A percentile compares a stretch with the other conserved stretches of the same genome.
phyloP scores from a whole-genome alignment of 73 alveolate species.

The Blepharisma stoltei region DNA sequence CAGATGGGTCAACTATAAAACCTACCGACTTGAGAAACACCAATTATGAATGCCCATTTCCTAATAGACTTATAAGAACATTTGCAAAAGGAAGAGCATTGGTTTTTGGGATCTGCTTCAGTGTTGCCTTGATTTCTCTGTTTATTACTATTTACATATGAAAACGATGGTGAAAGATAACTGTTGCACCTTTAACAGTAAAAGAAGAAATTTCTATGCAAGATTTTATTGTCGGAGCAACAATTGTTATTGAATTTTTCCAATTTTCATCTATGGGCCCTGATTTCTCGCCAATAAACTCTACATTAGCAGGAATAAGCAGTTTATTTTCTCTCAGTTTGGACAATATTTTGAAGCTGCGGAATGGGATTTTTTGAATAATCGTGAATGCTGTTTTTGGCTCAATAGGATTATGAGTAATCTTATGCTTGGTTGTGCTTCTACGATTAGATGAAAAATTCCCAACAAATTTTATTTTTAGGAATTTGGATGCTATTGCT shows the following conservation, averaged over 20 bases:
- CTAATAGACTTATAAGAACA: not conserved
- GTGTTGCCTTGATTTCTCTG: not conserved
- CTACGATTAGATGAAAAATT: not conserved
- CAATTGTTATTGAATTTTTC: slow-evolving; percentile 20
- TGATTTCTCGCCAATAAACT: not conserved
- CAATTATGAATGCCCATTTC: slow-evolving; percentile 30
- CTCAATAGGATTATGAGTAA: not conserved
- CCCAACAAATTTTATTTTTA: not conserved
- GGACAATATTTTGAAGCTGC: not conserved
- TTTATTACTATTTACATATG: not conserved
- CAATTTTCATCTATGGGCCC: slow-evolving; percentile 28
- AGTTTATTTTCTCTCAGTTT: slow-evolving; percentile 2
- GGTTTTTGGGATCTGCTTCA: not conserved
- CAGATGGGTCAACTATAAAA: not conserved
- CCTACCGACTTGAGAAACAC: slow-evolving; percentile 13
- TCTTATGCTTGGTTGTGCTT: not conserved
- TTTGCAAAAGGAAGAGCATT: not conserved
- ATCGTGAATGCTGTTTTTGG: slow-evolving; percentile 18
- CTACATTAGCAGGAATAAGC: not conserved
- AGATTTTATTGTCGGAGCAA: not conserved
- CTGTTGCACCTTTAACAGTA: not conserved
- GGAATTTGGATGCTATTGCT: not conserved
- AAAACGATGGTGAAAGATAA: slow-evolving; percentile 16
- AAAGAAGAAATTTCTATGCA: not conserved
- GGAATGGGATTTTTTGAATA: not conserved